Evolutionary conservation across 805 yeast species (phyloP).

Genomic region (Ogataea kodamae): DNA sequence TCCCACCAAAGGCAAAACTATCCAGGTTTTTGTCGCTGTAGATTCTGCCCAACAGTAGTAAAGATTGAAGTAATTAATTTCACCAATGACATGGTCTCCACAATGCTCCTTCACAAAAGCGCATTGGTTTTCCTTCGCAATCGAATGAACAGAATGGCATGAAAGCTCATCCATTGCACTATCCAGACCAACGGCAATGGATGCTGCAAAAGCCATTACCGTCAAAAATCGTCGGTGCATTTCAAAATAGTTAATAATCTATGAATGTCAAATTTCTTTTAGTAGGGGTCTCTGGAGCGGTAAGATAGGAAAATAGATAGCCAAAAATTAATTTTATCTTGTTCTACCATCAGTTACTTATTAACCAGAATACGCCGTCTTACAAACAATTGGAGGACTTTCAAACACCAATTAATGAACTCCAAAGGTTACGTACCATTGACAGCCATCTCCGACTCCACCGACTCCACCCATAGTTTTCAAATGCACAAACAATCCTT

Average conservation of each 20-base stretch:
- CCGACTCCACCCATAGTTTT: constrained; percentile 1
- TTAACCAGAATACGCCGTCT: background rate
- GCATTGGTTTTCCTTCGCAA: constrained; percentile 29
- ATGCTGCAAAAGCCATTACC: background rate
- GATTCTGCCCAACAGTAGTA: constrained; percentile 30
- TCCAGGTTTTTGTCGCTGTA: constrained; percentile 10
- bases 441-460: constrained; percentile 7
- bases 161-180: no score
- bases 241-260: background rate
- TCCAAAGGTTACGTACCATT: constrained; percentile 16
- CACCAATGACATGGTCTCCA: constrained; percentile 26
- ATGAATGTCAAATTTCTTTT: constrained; percentile 8
- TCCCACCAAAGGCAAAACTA: constrained; percentile 22
- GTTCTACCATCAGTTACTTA: constrained; percentile 3
- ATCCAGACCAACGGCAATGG: no score
- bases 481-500: constrained; percentile 17
- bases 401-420: constrained; percentile 10
- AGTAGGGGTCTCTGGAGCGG: constrained; percentile 8
- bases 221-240: constrained; percentile 6
- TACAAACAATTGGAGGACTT: constrained; percentile 1
- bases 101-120: constrained; percentile 28
- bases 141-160: constrained; percentile 22
- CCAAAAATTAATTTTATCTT: constrained; percentile 3
- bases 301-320: constrained; percentile 9
- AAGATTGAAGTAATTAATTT: constrained; percentile 26